Evolutionary conservation across 2,329 filamentous ascomycete species (phyloP), one percentile per base, ranked within the genome.

Genomic region (Diplodia scrobiculata): DNA sequence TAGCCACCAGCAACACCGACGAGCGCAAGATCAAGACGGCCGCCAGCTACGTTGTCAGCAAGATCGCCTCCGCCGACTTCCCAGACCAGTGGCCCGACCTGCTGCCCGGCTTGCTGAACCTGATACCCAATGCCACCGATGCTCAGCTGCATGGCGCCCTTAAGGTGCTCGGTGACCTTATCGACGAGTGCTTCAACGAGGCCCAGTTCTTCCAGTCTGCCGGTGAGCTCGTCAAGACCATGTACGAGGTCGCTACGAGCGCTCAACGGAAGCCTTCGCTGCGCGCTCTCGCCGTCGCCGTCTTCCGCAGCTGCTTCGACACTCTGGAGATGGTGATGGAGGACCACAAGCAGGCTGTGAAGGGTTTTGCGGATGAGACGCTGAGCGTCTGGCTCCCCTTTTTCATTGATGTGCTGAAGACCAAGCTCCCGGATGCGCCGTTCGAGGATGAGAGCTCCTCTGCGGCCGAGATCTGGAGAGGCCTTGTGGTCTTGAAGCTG

Each of bases 301-400:
- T 97, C 67, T 97, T 98, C 82, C 87, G 92, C 66, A 88, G 88
- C 58, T 97, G 92, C 79, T 96, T 99, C 76, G 92, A 98, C 75
- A 91, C 95, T 66, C 86, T 99, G 80, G 92, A 98, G 79, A 96
- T 97, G 86, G 91, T 98, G 70, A 90, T 97, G 83, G 93, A 97
- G 71, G 91, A 96, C 71, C 91, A 98, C 79, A 91, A 91, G 73
- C 84, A 85, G 67, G 91, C 91, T 65, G 92, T 98, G 68, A 95
- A 91, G 78, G 84, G 84, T 1, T 99, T 99, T 76, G 92, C 94
- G 63, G 91, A 97, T 68, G 90, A 96, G 73, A 87, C 92, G 0
- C 83, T 98, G 58, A 84, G 84, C 71, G 86, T 86, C 60, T 99
- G 95, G 95, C 89, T 91, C 68, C 91, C 93, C 4, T 97, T 97